Base-by-base conservation (phyloP, 331 rosid species). In the Erythrophleum ivorense region DNA sequence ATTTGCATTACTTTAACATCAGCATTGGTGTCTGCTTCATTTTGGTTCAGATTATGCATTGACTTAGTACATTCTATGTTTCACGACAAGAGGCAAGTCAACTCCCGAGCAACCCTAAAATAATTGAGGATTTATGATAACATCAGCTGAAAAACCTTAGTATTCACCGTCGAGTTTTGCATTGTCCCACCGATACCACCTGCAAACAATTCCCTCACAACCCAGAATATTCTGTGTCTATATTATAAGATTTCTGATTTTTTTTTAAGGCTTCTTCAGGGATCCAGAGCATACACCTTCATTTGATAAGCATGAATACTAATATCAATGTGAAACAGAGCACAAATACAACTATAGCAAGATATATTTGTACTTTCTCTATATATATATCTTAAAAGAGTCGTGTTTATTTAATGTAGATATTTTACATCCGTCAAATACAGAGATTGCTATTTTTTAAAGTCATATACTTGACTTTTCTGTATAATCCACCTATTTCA, bases 11-110 rank as follows among this genome's bases (percentile, higher is more conserved):
- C 57, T 45, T 45, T 38, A 10, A 11, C 53, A 48, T 48, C 53
- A 48, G 53, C 15, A 12, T 48, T 48, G 53, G 53, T 48, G 15
- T 48, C 53, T 48, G 15, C 57, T 24, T 9, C 18, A 3, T 24
- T 4, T 0, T 48, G 48, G 38, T 55, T 70, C 45, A n/a, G 69
- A 24, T 29, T 63, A 74, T 38, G 46, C 34, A 6, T 46, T 18
- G 36, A 41, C 54, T 54, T 60, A 14, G 24, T 45, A 67, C 34
- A 45, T 75, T 76, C 10, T 55, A 57, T 57, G 80, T 67, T 71
- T 76, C 85, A 40, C 14, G 55, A 71, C 58, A 59, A 41, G 72
- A 63, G 70, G 78, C 82, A 78, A 68, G 75, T 62, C 66, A 77
- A 62, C 62, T 73, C 43, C 18, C 59, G 34, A 24, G 14, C 46